Evolutionary conservation across 2,329 filamentous ascomycete genomes (phyloP).

Genomic region (Emergomyces africanus): DNA sequence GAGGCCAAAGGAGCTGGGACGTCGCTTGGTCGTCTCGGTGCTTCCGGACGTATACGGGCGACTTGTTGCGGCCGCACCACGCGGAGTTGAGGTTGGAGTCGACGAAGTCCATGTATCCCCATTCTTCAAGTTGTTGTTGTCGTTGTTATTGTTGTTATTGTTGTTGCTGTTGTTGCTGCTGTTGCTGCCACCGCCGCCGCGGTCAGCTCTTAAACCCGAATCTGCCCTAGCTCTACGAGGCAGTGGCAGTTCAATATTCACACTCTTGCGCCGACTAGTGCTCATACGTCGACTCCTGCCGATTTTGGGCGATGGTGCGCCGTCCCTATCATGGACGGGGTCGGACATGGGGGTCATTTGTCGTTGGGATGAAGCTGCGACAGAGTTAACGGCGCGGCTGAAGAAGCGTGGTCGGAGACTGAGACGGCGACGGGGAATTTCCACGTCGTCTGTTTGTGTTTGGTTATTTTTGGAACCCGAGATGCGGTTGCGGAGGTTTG

Average conservation of each 20-base stretch:
- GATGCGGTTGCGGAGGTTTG: background rate
- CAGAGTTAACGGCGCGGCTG: conserved; percentile 15
- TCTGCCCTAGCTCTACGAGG: background rate
- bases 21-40: conserved; percentile 23
- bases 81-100: background rate
- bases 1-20: conserved; percentile 22
- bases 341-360: conserved; percentile 17
- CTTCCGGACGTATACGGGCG: conserved; percentile 7
- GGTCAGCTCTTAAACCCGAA: background rate
- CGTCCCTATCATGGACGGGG: conserved; percentile 14
- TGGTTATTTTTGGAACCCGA: background rate
- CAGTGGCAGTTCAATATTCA: conserved; percentile 10
- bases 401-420: conserved; percentile 27
- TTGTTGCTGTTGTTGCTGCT: background rate
- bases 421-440: conserved; percentile 18
- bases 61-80: conserved; percentile 1
- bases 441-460: background rate
- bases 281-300: conserved; percentile 16
- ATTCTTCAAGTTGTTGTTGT: too few species aligned
- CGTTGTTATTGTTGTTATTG: too few species aligned
- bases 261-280: conserved; percentile 5
- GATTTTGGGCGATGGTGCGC: conserved; percentile 21
- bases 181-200: background rate
- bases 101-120: background rate
- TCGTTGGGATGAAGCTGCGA: conserved; percentile 3